phyloP scores from a whole-genome alignment of 345 rosid genomes.

The Arabidopsis arenosa region DNA sequence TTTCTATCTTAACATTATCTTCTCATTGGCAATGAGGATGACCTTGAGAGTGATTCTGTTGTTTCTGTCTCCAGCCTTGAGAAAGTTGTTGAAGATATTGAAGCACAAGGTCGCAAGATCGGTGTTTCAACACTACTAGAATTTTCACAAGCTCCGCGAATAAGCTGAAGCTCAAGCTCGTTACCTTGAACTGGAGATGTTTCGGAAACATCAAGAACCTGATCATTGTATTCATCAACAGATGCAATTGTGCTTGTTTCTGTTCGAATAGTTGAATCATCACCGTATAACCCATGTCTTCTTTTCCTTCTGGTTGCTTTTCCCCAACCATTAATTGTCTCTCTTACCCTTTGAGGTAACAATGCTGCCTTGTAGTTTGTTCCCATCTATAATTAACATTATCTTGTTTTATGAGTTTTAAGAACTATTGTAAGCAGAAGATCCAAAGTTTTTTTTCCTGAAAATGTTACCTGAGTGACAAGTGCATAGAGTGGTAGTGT shows the following conservation, averaged over 20 bases:
- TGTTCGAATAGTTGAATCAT: slow-evolving; percentile 74
- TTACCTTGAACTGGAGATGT: slow-evolving; percentile 27
- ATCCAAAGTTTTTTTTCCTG: neutral
- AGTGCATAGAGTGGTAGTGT: slow-evolving; percentile 93
- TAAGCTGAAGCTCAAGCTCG: slow-evolving; percentile 62
- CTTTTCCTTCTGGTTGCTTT: slow-evolving; percentile 83
- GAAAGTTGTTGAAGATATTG: slow-evolving; percentile 51
- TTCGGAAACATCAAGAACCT: slow-evolving; percentile 58
- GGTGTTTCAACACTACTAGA: slow-evolving; percentile 64
- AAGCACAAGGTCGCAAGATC: slow-evolving; percentile 65
- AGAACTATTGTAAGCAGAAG: neutral
- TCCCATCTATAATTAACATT: slow-evolving; percentile 73
- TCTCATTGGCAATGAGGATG: slow-evolving; percentile 64
- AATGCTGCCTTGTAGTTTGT: slow-evolving; percentile 91
- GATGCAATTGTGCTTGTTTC: slow-evolving; percentile 87
- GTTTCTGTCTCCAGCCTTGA: slow-evolving; percentile 42
- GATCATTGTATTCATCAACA: slow-evolving; percentile 73
- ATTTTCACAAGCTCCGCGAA: slow-evolving; percentile 47
- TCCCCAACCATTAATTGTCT: slow-evolving; percentile 87
- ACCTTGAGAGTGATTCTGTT: slow-evolving; percentile 49
- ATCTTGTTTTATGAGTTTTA: neutral
- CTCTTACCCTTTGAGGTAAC: slow-evolving; percentile 81
- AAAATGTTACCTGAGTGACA: slow-evolving; percentile 74
- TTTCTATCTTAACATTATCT: slow-evolving; percentile 34
- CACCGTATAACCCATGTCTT: slow-evolving; percentile 58